Percentiles rank a stretch among this genome's conserved stretches.
phyloP scores from a whole-genome alignment of 208 protist species.

The Leptomonas pyrrhocoris region DNA sequence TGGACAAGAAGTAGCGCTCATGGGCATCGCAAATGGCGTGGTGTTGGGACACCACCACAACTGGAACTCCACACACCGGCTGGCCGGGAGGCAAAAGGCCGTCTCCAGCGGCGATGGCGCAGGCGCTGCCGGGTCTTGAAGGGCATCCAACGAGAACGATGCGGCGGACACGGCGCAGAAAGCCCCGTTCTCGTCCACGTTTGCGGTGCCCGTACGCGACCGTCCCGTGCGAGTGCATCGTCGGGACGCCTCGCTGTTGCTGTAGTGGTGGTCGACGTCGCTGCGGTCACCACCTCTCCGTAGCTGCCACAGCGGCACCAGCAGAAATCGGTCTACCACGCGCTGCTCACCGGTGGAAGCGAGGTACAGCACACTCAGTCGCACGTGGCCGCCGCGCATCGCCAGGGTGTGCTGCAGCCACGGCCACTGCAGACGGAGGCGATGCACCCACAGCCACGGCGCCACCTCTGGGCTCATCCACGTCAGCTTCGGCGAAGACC shows the following conservation, averaged over 20 bases:
- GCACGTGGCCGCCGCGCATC: slow-evolving; percentile 29
- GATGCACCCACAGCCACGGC: slow-evolving; percentile 27
- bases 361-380: slow-evolving; percentile 7
- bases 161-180: slow-evolving; percentile 12
- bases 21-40: not conserved
- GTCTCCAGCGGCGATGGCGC: slow-evolving; percentile 6
- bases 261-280: not conserved
- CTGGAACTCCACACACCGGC: slow-evolving; percentile 13
- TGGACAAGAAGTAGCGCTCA: not conserved
- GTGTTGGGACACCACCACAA: slow-evolving; percentile 31
- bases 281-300: not conserved
- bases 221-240: not conserved
- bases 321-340: slow-evolving; percentile 4
- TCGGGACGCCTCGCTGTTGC: not conserved
- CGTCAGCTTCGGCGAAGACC: not conserved
- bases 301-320: slow-evolving; percentile 19
- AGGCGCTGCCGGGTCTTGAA: not conserved
- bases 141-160: not conserved
- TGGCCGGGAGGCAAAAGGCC: slow-evolving; percentile 22
- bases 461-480: slow-evolving; percentile 22
- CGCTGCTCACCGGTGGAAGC: not conserved
- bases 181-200: not conserved
- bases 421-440: slow-evolving; percentile 33
- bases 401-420: slow-evolving; percentile 39
- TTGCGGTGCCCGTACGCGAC: not conserved